A percentile compares a stretch with the other conserved stretches of the same genome.
Conservation (phyloP, 2,329 filamentous ascomycete genomes). For the Botrytis galanthina region DNA sequence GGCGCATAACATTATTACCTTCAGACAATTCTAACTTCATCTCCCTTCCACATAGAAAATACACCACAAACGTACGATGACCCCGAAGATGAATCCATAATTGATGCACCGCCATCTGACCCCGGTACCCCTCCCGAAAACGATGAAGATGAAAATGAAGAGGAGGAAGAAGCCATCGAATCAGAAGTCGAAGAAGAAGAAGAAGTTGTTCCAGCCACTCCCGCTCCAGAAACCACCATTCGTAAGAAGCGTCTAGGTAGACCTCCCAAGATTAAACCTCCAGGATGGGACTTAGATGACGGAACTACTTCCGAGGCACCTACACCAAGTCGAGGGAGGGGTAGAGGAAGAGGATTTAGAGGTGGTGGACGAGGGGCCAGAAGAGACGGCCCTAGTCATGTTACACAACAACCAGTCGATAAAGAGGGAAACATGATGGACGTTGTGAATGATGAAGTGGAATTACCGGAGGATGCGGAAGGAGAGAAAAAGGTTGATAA, state of each 20-base stretch:
- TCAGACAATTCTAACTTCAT: constrained; percentile 5
- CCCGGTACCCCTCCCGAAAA: constrained; percentile 33
- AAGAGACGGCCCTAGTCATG: constrained; percentile 67
- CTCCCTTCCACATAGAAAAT: constrained; percentile 43
- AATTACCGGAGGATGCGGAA: constrained; percentile 79
- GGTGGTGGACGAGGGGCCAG: constrained; percentile 66
- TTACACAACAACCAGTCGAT: constrained; percentile 82
- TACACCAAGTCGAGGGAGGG: constrained; percentile 51
- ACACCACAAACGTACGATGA: constrained; percentile 47
- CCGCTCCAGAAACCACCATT: constrained; percentile 48
- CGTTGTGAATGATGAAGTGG: constrained; percentile 88
- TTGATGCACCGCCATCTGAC: constrained; percentile 40
- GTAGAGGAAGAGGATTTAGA: constrained; percentile 60
- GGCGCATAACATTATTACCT: constrained; percentile 24
- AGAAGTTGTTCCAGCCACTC: constrained; percentile 38
- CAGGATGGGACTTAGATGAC: constrained; percentile 68
- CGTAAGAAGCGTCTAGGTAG: constrained; percentile 76
- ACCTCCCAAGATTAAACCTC: constrained; percentile 79
- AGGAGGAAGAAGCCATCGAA: constrained; percentile 22
- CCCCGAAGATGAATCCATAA: constrained; percentile 47
- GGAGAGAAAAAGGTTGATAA: constrained; percentile 95
- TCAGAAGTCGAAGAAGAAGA: constrained; percentile 46
- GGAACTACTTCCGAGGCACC: constrained; percentile 46
- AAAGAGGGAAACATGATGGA: constrained; percentile 91
- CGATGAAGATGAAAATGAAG: constrained; percentile 45